Conservation (phyloP, 805 yeast species). For the Blastobotrys terrestris region DNA sequence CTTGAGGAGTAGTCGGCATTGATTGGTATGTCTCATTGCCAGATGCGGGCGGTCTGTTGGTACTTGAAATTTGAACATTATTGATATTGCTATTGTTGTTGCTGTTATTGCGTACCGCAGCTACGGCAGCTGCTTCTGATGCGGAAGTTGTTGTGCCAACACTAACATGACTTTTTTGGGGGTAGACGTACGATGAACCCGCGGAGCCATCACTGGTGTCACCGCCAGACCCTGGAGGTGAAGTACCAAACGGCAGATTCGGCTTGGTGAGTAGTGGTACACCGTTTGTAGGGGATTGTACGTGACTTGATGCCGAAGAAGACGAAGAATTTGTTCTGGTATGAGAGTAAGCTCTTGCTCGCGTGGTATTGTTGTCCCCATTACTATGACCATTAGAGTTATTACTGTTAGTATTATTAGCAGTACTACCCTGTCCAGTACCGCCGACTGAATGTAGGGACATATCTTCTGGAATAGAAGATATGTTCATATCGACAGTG, state of each 20-base stretch:
- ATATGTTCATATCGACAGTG: neutral
- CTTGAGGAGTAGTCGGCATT: neutral
- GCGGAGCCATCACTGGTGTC: neutral
- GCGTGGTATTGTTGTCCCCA: neutral
- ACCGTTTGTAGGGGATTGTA: slow-evolving; percentile 13
- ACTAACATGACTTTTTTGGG: neutral
- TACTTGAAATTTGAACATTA: slow-evolving; percentile 12
- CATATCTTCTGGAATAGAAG: slow-evolving; percentile 9
- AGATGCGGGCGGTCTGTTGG: neutral
- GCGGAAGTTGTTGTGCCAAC: slow-evolving; percentile 7
- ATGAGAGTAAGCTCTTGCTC: slow-evolving; percentile 17
- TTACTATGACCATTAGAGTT: neutral
- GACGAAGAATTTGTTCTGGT: slow-evolving; percentile 24
- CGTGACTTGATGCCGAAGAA: slow-evolving; percentile 19
- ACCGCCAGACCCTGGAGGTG: neutral
- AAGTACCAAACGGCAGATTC: neutral
- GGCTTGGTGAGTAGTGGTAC: neutral
- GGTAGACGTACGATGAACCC: neutral
- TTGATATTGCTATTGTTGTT: slow-evolving; percentile 5
- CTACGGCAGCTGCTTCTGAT: slow-evolving; percentile 24
- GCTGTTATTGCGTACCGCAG: slow-evolving; percentile 17
- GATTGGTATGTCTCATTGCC: neutral
- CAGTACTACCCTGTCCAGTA: neutral
- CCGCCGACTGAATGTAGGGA: neutral
- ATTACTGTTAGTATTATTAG: neutral